A percentile compares a stretch with the other conserved stretches of the same genome.
Evolutionary conservation across 345 rosid species (phyloP).

Genomic region (Lenwebbia sp.): DNA sequence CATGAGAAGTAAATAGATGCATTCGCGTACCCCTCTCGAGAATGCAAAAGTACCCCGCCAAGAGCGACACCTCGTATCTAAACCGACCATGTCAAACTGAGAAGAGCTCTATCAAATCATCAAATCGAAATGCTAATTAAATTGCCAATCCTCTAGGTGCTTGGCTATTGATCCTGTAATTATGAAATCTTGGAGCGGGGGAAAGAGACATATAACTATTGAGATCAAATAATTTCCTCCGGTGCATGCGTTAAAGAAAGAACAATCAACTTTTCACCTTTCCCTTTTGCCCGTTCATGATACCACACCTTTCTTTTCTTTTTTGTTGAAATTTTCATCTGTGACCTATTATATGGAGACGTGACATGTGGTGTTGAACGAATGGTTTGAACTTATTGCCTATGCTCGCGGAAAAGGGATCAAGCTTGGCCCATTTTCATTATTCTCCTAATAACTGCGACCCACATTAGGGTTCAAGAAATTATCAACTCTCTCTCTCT

Average conservation of each 20-base stretch:
- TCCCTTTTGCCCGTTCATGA: not conserved
- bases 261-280: not conserved
- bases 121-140: not conserved
- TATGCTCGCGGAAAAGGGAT: not conserved
- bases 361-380: not conserved
- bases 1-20: not conserved
- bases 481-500: not conserved
- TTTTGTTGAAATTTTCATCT: too few relatives aligned
- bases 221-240: not conserved
- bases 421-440: not conserved
- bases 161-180: not conserved
- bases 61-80: not conserved
- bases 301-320: not conserved
- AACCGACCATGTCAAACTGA: rapidly evolving
- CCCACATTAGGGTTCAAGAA: not conserved
- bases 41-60: not conserved
- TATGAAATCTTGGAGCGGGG: not conserved
- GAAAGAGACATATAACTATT: not conserved
- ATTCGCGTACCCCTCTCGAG: not conserved
- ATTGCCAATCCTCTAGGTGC: not conserved
- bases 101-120: not conserved
- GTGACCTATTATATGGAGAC: not conserved
- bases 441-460: not conserved
- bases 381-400: not conserved
- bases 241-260: not conserved